Evolutionary conservation across 306 rosid species (phyloP), one percentile per base, ranked within the genome.

Genomic region (Pueraria montana): DNA sequence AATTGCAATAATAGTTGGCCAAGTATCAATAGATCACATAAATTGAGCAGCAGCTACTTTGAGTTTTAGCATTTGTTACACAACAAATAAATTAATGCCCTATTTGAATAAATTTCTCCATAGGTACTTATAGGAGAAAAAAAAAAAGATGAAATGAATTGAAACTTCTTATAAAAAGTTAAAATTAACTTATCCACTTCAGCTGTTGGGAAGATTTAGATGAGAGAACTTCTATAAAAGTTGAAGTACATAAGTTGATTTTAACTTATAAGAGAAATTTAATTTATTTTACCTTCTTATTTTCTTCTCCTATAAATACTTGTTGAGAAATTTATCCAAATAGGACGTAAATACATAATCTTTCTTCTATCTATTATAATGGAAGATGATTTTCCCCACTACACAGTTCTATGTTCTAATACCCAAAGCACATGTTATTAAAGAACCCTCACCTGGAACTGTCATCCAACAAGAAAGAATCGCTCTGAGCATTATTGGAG

Each of bases 381-480:
- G 27, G 68, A 55, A 75, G 38, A 63, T 53, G 53, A 64, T 30
- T 21, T 63, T 74, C 14, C 45, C 16, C 11, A 30, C 71, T 40
- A 46, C 17, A 16, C 38, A 75, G 45, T 30, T 65, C 42, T 32
- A 30, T 30, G 21, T 42, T 81, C 32, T 24, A 49, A 53, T 50
- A 52, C 26, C 50, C 27, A 66, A 40, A 52, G 8, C 10, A 20
- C 24, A 27, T 27, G 72, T 55, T 62, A 36, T 49, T 2, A 72
- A 6, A 40, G 74, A 14, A 76, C 26, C 78, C 86, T 82, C 43
- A 94, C 98, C 98, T 89, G 59, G 98, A 94, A 79, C 88, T 91
- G 87, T 94, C 98, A 73, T 94, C 98, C 89, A 94, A 78, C 88
- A 94, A 89, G 87, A 92, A 94, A 80, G 98, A 90, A 86, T 89